These are phyloP conservation scores for Coniosporium apollinis DNA, from an alignment of 495 filamentous ascomycete genomes.

Conservation along the genomic window DNA sequence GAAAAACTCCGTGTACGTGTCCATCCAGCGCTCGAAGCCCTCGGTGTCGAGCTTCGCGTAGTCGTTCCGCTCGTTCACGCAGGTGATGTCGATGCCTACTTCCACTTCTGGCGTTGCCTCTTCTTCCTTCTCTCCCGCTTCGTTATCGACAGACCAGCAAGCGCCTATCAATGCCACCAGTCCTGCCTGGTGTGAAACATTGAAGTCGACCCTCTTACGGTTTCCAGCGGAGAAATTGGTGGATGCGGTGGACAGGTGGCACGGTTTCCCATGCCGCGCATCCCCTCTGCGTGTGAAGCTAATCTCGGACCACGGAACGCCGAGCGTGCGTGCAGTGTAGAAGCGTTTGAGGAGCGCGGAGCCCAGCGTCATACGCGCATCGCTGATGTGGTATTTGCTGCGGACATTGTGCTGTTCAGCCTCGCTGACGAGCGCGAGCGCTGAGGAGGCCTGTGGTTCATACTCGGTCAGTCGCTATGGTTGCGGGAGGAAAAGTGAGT, in stretches of 20 bases:
- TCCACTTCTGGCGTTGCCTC: constrained; percentile 7
- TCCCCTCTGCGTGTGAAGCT: constrained; percentile 40
- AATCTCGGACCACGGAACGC: constrained; percentile 49
- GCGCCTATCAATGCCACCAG: constrained; percentile 50
- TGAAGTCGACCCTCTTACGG: constrained; percentile 55
- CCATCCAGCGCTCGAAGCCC: constrained; percentile 51
- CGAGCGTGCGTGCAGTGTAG: constrained; percentile 44
- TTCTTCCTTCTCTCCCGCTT: no score
- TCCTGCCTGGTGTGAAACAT: constrained; percentile 75
- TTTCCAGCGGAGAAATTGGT: no score
- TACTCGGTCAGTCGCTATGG: not conserved
- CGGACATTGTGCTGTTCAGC: constrained; percentile 34
- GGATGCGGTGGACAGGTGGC: constrained; percentile 23
- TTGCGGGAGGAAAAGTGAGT: no score
- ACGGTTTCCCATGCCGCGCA: constrained; percentile 45
- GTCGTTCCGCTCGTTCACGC: constrained; percentile 52
- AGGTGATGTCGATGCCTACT: constrained; percentile 58
- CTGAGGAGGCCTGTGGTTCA: constrained; percentile 30
- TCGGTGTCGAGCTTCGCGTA: constrained; percentile 27
- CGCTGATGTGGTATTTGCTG: constrained; percentile 41
- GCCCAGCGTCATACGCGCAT: constrained; percentile 52
- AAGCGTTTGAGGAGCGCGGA: constrained; percentile 68
- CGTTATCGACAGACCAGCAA: no score
- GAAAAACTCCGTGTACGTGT: constrained; percentile 69
- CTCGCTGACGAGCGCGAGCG: constrained; percentile 38